Evolutionary conservation across 495 filamentous ascomycete genomes (phyloP).

Genomic region (Extremus antarcticus): DNA sequence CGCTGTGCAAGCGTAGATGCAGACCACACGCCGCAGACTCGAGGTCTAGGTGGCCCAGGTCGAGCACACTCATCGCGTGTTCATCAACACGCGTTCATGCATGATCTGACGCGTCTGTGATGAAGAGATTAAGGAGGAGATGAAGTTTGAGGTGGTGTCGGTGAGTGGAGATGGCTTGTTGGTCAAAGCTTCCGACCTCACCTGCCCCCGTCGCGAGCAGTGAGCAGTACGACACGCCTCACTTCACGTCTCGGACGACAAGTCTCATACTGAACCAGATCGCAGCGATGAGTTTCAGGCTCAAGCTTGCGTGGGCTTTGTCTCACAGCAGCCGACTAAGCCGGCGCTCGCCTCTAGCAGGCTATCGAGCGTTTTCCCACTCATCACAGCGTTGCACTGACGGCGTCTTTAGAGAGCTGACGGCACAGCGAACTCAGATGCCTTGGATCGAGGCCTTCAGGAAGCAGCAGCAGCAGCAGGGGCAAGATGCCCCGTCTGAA

Average conservation of each 20-base stretch:
- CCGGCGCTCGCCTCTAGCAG: not conserved
- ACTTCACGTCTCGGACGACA: too few relatives aligned
- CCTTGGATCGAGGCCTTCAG: conserved; percentile 61
- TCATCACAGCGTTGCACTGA: conserved; percentile 32
- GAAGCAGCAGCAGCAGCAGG: conserved; percentile 41
- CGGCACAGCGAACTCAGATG: conserved; percentile 47
- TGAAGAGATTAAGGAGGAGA: too few relatives aligned
- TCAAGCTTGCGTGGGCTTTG: not conserved
- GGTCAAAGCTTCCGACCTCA: too few relatives aligned
- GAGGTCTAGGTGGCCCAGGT: conserved; percentile 24
- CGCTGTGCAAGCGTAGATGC: conserved; percentile 18
- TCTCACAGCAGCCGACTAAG: not conserved
- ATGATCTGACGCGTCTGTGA: not conserved
- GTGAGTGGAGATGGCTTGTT: too few relatives aligned
- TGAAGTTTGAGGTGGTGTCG: too few relatives aligned
- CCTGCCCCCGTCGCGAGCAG: too few relatives aligned
- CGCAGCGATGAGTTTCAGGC: too few relatives aligned
- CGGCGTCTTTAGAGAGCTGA: conserved; percentile 43
- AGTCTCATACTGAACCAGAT: too few relatives aligned
- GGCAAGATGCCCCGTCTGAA: not conserved
- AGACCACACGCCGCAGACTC: conserved; percentile 13
- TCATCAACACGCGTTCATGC: not conserved
- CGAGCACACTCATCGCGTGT: conserved; percentile 12
- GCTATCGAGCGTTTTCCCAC: not conserved
- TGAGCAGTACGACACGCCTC: too few relatives aligned